Conservation (phyloP, 1,284 basidiomycete species). For the Ceratorhiza oryzae-sativae region DNA sequence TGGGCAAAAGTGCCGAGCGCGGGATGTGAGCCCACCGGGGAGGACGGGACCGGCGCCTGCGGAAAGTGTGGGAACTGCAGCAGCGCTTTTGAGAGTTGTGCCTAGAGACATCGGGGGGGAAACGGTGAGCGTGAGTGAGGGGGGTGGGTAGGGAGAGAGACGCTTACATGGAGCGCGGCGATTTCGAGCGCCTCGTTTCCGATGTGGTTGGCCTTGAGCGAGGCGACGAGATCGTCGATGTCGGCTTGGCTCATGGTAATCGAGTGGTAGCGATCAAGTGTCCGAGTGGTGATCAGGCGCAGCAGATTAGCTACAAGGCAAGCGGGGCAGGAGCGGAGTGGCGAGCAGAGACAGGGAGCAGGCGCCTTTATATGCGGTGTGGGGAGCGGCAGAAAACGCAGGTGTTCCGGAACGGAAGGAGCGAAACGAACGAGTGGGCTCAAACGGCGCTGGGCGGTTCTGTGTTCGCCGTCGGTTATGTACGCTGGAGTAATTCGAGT, state of each 20-base stretch:
- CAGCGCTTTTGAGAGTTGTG: conserved; percentile 42
- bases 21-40: conserved; percentile 10
- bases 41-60: conserved; percentile 37
- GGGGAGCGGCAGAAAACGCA: conserved; percentile 12
- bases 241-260: conserved; percentile 41
- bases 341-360: neutral
- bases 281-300: neutral
- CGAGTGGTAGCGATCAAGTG: neutral
- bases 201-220: conserved; percentile 40
- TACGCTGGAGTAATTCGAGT: neutral
- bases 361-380: conserved; percentile 31
- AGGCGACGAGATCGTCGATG: conserved; percentile 43
- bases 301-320: neutral
- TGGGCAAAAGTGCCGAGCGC: conserved; percentile 17
- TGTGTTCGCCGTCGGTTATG: conserved; percentile 28
- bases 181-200: conserved; percentile 43
- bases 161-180: conserved; percentile 43
- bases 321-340: neutral
- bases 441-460: conserved; percentile 4
- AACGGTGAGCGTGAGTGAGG: neutral
- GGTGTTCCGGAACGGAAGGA: conserved; percentile 17
- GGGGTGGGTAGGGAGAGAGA: neutral
- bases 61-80: conserved; percentile 41
- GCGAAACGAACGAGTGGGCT: conserved; percentile 7
- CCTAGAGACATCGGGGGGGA: conserved; percentile 19